Evolutionary conservation across 139 green algal genomes (phyloP).

Genomic region (Closterium sp.): DNA sequence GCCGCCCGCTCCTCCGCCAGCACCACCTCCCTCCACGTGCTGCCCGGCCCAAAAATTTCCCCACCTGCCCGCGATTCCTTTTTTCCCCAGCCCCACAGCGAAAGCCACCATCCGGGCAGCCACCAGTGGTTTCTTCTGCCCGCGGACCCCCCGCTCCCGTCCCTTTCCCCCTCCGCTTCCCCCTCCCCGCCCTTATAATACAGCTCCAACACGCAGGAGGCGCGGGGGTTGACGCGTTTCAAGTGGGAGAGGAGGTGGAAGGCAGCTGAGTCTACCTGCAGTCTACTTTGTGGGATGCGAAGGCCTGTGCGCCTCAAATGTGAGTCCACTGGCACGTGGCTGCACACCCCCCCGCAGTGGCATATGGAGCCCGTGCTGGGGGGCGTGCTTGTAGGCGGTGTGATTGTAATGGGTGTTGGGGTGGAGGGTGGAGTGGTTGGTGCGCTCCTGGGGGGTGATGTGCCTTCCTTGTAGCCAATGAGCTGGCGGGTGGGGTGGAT

Average conservation of each 20-base stretch:
- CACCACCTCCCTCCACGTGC: constrained; percentile 18
- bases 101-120: background rate
- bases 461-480: constrained; percentile 14
- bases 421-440: background rate
- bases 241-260: background rate
- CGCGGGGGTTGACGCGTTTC: background rate
- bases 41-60: background rate
- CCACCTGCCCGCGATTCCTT: background rate
- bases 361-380: background rate
- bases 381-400: background rate
- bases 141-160: background rate
- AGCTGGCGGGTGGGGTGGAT: background rate
- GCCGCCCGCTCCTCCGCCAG: background rate
- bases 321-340: too few species aligned
- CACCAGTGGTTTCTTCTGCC: background rate
- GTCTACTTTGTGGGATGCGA: too few species aligned
- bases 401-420: too few species aligned
- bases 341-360: background rate
- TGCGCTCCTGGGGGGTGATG: background rate
- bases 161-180: background rate
- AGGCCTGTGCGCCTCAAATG: too few species aligned
- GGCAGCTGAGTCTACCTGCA: background rate
- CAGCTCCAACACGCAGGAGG: background rate
- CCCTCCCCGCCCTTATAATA: background rate
- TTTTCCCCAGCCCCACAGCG: background rate